These are phyloP conservation scores for Candida piceae DNA, from an alignment of 805 yeast genomes.

Conservation along the genomic window DNA sequence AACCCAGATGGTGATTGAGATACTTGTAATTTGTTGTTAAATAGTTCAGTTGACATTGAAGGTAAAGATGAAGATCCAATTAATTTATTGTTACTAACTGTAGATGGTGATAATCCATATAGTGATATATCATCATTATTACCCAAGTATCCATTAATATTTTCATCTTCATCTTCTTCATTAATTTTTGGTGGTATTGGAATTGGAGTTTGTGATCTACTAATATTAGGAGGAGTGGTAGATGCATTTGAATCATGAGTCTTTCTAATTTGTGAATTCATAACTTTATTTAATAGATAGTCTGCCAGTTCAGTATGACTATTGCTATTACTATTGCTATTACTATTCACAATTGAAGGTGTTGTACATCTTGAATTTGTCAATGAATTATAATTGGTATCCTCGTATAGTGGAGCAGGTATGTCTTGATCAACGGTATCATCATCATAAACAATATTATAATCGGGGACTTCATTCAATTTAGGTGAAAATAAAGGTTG, in stretches of 20 bases:
- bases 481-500: conserved; percentile 4
- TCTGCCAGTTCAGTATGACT: conserved; percentile 7
- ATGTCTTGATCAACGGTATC: conserved; percentile 17
- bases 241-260: neutral
- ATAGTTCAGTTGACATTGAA: too few relatives aligned
- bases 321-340: neutral
- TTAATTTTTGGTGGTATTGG: too few relatives aligned
- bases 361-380: neutral
- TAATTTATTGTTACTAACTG: too few relatives aligned
- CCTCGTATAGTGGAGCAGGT: conserved; percentile 14
- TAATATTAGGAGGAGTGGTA: too few relatives aligned
- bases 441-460: conserved; percentile 24
- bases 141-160: too few relatives aligned
- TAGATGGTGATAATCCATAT: too few relatives aligned
- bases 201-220: too few relatives aligned
- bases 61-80: too few relatives aligned
- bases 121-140: too few relatives aligned
- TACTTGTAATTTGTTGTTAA: too few relatives aligned
- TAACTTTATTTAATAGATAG: conserved; percentile 10
- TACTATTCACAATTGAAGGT: neutral
- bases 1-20: too few relatives aligned
- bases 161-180: too few relatives aligned
- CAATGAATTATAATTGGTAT: neutral
- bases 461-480: conserved; percentile 22
- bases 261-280: conserved; percentile 7